Percentiles rank a stretch among this genome's conserved stretches.
phyloP scores from a whole-genome alignment of 306 rosid genomes.

The Trichosanthes cucumerina region DNA sequence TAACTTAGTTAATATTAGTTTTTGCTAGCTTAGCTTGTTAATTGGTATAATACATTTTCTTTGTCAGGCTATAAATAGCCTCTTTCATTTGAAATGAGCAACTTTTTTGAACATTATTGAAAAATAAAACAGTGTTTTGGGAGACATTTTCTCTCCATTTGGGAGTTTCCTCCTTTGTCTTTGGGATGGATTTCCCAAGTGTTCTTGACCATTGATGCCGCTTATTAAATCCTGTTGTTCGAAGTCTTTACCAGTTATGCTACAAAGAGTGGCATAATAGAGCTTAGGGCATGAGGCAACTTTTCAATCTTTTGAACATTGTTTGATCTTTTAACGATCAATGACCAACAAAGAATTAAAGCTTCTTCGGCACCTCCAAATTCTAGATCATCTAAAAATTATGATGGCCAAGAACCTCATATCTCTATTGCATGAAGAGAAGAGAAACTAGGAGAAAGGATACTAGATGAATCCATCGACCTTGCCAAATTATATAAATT shows the following conservation, averaged over 20 bases:
- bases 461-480: background rate
- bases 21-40: no score
- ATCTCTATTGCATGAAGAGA: background rate
- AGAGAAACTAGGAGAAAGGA: background rate
- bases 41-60: no score
- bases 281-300: background rate
- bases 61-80: no score
- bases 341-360: background rate
- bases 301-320: background rate
- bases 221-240: background rate
- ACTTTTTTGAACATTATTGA: no score
- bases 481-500: background rate
- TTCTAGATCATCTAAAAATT: background rate
- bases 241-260: background rate
- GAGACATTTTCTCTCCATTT: no score
- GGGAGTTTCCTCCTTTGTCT: no score
- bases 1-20: no score
- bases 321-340: background rate
- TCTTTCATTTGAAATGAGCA: no score
- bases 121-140: no score
- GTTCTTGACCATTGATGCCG: no score
- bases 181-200: no score
- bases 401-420: background rate
- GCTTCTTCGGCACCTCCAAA: background rate
- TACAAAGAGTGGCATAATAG: background rate